Evolutionary conservation across 2,329 filamentous ascomycete genomes (phyloP).

Genomic region (Monosporascus sp.): DNA sequence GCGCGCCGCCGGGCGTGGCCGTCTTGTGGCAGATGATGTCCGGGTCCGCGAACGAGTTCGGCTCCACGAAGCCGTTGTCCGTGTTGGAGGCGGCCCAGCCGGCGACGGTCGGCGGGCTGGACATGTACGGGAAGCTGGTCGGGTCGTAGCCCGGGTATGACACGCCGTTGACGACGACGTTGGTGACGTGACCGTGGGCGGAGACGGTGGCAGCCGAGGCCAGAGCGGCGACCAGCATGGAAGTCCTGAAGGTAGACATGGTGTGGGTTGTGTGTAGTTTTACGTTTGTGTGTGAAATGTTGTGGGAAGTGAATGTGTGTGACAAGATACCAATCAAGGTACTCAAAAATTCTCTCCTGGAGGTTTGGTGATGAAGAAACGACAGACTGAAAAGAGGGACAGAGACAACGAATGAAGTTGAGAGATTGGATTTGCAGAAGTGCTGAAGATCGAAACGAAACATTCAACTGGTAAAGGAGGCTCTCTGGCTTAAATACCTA

Average conservation of each 20-base stretch:
- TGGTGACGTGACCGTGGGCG: slow-evolving; percentile 37
- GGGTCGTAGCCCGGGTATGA: slow-evolving; percentile 37
- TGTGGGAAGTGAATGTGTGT: background rate
- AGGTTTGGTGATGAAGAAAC: background rate
- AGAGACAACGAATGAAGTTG: background rate
- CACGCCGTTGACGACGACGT: slow-evolving; percentile 38
- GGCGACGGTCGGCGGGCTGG: slow-evolving; percentile 30
- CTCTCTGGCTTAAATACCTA: background rate
- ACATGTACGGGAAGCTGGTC: slow-evolving; percentile 29
- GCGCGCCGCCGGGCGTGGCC: slow-evolving; percentile 32
- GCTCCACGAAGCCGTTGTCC: slow-evolving; percentile 43
- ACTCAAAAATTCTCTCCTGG: background rate
- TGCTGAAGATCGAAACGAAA: background rate
- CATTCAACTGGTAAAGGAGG: background rate
- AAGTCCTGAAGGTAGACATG: slow-evolving; percentile 17
- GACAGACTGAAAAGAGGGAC: background rate
- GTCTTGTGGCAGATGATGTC: slow-evolving; percentile 46
- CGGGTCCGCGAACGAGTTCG: slow-evolving; percentile 32
- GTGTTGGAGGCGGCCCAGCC: slow-evolving; percentile 38
- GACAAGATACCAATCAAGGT: background rate
- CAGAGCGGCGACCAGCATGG: slow-evolving; percentile 15
- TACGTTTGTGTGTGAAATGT: background rate
- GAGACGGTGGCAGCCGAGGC: slow-evolving; percentile 19
- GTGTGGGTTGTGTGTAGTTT: slow-evolving; percentile 6
- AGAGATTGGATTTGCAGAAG: background rate